Percentiles rank a stretch among this genome's conserved stretches.
Conservation (phyloP, 192 early-diverging fungal species). For the Dimargaris cristalligena region DNA sequence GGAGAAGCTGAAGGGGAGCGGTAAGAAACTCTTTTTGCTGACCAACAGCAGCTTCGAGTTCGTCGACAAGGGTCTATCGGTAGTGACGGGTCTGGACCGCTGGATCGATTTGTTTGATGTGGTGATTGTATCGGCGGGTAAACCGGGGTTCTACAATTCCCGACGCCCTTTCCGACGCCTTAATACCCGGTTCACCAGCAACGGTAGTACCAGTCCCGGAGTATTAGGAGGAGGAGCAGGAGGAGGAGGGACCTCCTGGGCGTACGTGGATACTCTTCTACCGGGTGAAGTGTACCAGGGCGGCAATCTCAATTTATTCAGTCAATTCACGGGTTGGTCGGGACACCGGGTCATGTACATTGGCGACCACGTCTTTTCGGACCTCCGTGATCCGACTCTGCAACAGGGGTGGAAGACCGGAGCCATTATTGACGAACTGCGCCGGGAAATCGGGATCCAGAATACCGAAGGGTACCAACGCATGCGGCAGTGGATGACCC, state of each 20-base stretch:
- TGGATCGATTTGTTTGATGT: conserved; percentile 46
- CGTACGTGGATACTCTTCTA: conserved; percentile 29
- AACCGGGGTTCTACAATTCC: conserved; percentile 39
- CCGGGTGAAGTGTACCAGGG: conserved; percentile 42
- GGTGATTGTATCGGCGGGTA: conserved; percentile 37
- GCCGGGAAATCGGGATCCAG: conserved; percentile 32
- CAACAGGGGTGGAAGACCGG: conserved; percentile 46
- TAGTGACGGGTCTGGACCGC: conserved; percentile 25
- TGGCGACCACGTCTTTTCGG: conserved; percentile 47
- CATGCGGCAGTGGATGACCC: conserved; percentile 31
- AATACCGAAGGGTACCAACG: conserved; percentile 31
- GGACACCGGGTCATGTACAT: conserved; percentile 40
- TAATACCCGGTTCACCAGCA: conserved; percentile 12
- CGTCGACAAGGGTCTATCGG: conserved; percentile 27
- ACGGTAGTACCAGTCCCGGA: conserved; percentile 8
- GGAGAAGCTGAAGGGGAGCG: conserved; percentile 22
- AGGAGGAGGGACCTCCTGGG: conserved; percentile 40
- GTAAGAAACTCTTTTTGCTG: conserved; percentile 37
- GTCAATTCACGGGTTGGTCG: conserved; percentile 33
- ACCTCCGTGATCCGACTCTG: conserved; percentile 37
- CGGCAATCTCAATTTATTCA: conserved; percentile 37
- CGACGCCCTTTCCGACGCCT: conserved; percentile 39
- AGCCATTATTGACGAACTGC: conserved; percentile 40
- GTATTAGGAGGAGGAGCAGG: too few species aligned
- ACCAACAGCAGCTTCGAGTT: conserved; percentile 42